Evolutionary conservation across 805 yeast genomes (phyloP), one percentile per base, ranked within the genome.

Genomic region (Yamadazyma phyllophila): DNA sequence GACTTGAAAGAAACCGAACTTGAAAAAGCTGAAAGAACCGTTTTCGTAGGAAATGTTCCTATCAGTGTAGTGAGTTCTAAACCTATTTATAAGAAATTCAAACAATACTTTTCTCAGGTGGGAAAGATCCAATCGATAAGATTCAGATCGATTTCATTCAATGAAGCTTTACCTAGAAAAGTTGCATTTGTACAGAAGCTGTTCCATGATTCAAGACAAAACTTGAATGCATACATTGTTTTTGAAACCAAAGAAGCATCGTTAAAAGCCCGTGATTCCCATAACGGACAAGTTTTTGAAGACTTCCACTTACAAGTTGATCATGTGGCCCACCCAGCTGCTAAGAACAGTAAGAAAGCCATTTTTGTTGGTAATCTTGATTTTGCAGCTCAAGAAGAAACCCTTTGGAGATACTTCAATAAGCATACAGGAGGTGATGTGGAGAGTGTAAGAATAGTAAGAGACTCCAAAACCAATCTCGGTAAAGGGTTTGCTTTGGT

Each of bases 401-500:
- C 81, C 29, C 71, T 94, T 30, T 94, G 96, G 96, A 76, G 73
- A 44, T 88, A 84, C 62, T 94, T 94, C 69, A 74, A 72, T 49
- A 50, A 61, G 7, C 69, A 71, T 31, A 56, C 64, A 31, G 64
- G 61, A 30, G 67, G 67, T 36, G 83, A 79, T 24, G 85, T 94
- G 44, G 96, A 90, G 62, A 84, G 86, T 51, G 97, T 94, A 27
- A 80, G 99, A 64, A 78, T 94, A 39, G 79, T 94, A 29, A 81
- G 99, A 61, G 99, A 94, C 62, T 69, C 96, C 13, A 88, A 88
- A 69, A 92, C 97, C 16, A 92, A 94, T 58, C 74, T 92, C 48
- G 99, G 99, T 52, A 94, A 94, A 69, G 99, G 99, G 5, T 91
- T 94, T 69, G 99, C 96, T 5, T 88, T 91, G 62, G 90, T 94